A percentile compares a stretch with the other conserved stretches of the same genome.
Conservation (phyloP, 306 rosid genomes). For the Gastrolobium villosum region DNA sequence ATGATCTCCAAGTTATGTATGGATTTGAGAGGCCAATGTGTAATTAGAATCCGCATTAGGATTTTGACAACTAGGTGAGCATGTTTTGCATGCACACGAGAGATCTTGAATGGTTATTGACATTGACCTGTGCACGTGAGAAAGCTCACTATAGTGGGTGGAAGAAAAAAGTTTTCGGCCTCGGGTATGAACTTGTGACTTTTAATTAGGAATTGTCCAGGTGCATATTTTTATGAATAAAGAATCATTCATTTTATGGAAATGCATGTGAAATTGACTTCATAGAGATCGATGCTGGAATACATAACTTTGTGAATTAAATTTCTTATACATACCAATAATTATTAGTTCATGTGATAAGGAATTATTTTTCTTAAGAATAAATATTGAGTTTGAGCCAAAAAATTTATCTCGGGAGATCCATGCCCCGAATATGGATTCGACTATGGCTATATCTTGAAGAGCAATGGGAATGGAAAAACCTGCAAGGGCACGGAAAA, state of each 20-base stretch:
- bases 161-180: conserved; percentile 10
- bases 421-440: too few relatives aligned
- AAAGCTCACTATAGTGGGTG: conserved; percentile 10
- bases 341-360: too few relatives aligned
- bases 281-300: not conserved
- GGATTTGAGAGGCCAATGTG: conserved; percentile 15
- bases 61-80: conserved; percentile 42
- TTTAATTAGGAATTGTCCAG: not conserved
- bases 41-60: not conserved
- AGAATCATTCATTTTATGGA: not conserved
- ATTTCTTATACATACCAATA: not conserved
- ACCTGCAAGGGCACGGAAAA: too few relatives aligned
- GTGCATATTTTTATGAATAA: conserved; percentile 17
- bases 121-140: conserved; percentile 44
- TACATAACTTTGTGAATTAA: not conserved
- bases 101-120: conserved; percentile 15
- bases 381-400: too few relatives aligned
- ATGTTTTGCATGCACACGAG: conserved; percentile 46
- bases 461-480: too few relatives aligned
- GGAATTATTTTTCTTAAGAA: too few relatives aligned
- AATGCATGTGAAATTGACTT: conserved; percentile 1
- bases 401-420: too few relatives aligned
- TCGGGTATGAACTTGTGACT: conserved; percentile 55
- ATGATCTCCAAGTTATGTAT: not conserved
- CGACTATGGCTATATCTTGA: too few relatives aligned